Percentiles rank a stretch among this genome's conserved stretches.
These are phyloP conservation scores for Pestalotiopsis sp. DNA, from an alignment of 2,329 filamentous ascomycete species.

Conservation along the genomic window DNA sequence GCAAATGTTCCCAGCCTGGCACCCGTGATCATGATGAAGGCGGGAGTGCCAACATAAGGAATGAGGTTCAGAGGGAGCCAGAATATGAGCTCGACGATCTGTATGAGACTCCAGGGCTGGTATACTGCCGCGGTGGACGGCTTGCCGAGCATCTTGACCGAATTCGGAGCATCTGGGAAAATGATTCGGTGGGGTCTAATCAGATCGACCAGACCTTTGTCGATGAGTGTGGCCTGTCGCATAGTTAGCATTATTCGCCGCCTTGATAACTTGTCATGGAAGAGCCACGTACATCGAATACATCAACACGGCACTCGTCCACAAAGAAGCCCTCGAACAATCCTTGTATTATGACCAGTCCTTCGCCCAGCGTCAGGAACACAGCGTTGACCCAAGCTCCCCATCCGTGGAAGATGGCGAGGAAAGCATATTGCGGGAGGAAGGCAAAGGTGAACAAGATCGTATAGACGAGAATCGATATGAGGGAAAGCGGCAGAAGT, in stretches of 20 bases:
- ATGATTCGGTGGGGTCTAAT: constrained; percentile 68
- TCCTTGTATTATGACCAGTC: constrained; percentile 68
- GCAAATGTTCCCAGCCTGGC: constrained; percentile 85
- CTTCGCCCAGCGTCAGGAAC: constrained; percentile 84
- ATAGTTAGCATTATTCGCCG: constrained; percentile 22
- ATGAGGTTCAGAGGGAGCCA: constrained; percentile 86
- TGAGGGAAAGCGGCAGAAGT: constrained; percentile 77
- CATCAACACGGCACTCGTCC: constrained; percentile 76
- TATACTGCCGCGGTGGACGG: constrained; percentile 78
- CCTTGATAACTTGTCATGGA: too few relatives aligned
- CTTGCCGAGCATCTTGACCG: constrained; percentile 81
- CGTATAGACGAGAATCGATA: constrained; percentile 82
- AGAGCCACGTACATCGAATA: constrained; percentile 71
- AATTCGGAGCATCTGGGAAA: constrained; percentile 68
- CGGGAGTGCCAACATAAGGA: constrained; percentile 77
- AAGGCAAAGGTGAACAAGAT: constrained; percentile 88
- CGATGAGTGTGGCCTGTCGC: constrained; percentile 68
- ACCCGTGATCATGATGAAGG: constrained; percentile 88
- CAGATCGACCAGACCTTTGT: constrained; percentile 70
- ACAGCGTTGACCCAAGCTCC: constrained; percentile 90
- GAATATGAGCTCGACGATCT: constrained; percentile 82
- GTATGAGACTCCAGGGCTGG: constrained; percentile 86
- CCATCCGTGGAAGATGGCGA: constrained; percentile 85
- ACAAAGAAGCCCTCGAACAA: constrained; percentile 83
- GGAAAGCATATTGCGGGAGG: constrained; percentile 84